These are phyloP conservation scores for Pulveroboletus sp. DNA, from an alignment of 768 basidiomycete genomes.

Conservation along the genomic window DNA sequence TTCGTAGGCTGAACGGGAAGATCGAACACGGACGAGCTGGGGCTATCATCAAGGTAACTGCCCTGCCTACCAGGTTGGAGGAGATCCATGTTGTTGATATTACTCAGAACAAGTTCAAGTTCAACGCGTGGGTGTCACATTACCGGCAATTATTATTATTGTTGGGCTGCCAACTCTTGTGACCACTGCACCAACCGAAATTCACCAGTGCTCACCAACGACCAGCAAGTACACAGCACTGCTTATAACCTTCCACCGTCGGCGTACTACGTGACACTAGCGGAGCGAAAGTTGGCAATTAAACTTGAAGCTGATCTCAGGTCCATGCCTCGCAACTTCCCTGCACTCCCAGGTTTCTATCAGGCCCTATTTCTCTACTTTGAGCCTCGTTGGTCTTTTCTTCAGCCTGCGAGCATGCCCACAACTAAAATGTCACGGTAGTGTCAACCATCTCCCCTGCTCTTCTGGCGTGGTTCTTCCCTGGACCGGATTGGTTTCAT, in stretches of 20 bases:
- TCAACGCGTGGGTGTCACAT: too few species aligned
- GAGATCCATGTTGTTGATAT: slow-evolving; percentile 21
- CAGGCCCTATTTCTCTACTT: slow-evolving; percentile 60
- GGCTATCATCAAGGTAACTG: slow-evolving; percentile 39
- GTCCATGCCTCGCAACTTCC: slow-evolving; percentile 37
- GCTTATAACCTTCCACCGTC: too few species aligned
- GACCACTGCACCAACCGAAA: too few species aligned
- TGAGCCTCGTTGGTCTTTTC: slow-evolving; percentile 50
- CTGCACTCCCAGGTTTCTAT: slow-evolving; percentile 63
- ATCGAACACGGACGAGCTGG: slow-evolving; percentile 75
- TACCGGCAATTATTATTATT: too few species aligned
- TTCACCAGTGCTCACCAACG: too few species aligned
- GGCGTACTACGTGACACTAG: too few species aligned
- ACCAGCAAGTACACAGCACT: too few species aligned
- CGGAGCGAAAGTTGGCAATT: too few species aligned
- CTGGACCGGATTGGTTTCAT: slow-evolving; percentile 67
- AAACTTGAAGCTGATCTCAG: too few species aligned
- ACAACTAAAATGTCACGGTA: slow-evolving; percentile 25
- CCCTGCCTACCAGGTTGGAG: slow-evolving; percentile 9
- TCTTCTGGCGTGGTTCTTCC: slow-evolving; percentile 51
- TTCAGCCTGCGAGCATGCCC: not conserved
- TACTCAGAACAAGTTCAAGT: too few species aligned
- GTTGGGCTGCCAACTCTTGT: too few species aligned
- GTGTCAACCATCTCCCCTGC: slow-evolving; percentile 52
- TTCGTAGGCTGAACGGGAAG: slow-evolving; percentile 48